Base-by-base conservation (phyloP, 2,329 filamentous ascomycete species). In the Cladosporium sp. region DNA sequence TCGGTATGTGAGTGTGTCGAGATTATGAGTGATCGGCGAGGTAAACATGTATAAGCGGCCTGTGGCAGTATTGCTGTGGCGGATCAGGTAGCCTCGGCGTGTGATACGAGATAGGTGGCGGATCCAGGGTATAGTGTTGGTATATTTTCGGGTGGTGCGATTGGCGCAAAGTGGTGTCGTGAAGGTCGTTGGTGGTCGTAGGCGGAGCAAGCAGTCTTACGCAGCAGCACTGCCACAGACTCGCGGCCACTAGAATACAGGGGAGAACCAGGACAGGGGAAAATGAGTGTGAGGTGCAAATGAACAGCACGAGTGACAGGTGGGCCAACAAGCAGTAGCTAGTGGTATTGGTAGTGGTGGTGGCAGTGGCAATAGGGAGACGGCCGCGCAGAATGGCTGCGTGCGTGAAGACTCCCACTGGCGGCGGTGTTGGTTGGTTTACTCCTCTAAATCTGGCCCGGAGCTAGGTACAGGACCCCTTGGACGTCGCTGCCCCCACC, bases 151-250 rank as follows among this genome's bases (percentile, higher is more conserved):
- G 9, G 9, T 9, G 22, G 5, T 27, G 22, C 22, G 9, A 27
- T 27, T 9, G 43, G 18, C 27, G 36, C 43, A 16, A 27, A 29
- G 15, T 40, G 36, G 18, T 25, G 43, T 38, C 12, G 32, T n/a
- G 8, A 16, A 16, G n/a, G 32, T 35, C 13, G 32, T 15, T 46
- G 36, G 33, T 12, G 18, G 43, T 30, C 43, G 43, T 13, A 13
- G n/a, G 45, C 45, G 45, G 36, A 29, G 36, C 36, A 22, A 48
- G 45, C 45, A 46, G 22, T 9, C 5, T 27, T 27, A 27, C 22
- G n/a, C n/a, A n/a, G n/a, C n/a, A 35, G 45, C 45, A 48, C 45
- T 48, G 45, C 45, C 45, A 48, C 45, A 33, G 16, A 27, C 45
- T 13, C 5, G 22, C 22, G 9, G 9, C n/a, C 22, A 27, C 4